phyloP scores from a whole-genome alignment of 2,329 filamentous ascomycete genomes.

The Trichoderma endophyticum region DNA sequence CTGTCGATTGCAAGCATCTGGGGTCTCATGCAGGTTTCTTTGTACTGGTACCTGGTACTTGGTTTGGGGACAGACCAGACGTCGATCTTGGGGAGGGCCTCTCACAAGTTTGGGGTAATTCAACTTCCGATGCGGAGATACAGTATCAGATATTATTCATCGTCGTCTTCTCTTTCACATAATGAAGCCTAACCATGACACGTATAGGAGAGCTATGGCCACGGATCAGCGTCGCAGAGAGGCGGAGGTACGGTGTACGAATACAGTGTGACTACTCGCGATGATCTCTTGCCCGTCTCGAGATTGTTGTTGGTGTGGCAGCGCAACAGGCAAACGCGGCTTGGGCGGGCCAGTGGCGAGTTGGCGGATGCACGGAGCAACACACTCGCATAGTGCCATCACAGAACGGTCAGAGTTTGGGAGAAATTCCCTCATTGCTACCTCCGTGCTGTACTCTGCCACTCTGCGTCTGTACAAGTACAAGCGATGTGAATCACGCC shows the following conservation, averaged over 20 bases:
- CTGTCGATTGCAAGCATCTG: background rate
- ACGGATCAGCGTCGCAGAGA: background rate
- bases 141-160: background rate
- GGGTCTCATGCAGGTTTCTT: background rate
- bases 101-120: background rate
- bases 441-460: background rate
- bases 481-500: background rate
- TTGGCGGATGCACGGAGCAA: conserved; percentile 13
- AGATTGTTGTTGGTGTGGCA: conserved; percentile 4
- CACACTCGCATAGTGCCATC: background rate
- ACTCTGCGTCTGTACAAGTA: background rate
- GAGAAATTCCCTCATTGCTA: conserved; percentile 9
- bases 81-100: background rate
- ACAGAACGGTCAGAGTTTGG: background rate
- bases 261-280: background rate
- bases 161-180: background rate
- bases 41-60: background rate
- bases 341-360: conserved; percentile 14
- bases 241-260: background rate
- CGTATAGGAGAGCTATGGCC: background rate
- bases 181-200: background rate
- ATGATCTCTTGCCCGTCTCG: background rate
- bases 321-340: conserved; percentile 13
- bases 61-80: background rate
- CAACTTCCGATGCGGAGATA: background rate